A percentile compares a stretch with the other conserved stretches of the same genome.
These are phyloP conservation scores for Aspergillus bombycis DNA, from an alignment of 2,329 filamentous ascomycete genomes.

Conservation along the genomic window DNA sequence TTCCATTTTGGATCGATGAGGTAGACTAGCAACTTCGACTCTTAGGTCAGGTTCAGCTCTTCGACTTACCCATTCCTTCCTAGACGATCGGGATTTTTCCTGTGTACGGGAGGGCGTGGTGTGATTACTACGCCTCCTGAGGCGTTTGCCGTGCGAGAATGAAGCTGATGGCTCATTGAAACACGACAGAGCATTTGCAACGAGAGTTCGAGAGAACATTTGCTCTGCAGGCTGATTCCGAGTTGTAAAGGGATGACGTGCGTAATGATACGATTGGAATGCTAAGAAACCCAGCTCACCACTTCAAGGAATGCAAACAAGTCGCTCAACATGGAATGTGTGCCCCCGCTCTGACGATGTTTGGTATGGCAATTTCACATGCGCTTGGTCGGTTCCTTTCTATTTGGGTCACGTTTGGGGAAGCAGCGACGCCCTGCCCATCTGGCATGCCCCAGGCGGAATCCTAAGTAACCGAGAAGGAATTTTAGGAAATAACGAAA, in stretches of 20 bases:
- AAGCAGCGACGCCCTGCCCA: slow-evolving; percentile 1
- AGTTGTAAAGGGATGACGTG: slow-evolving; percentile 13
- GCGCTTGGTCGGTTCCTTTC: background rate
- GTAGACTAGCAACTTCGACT: slow-evolving; percentile 17
- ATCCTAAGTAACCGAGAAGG: background rate
- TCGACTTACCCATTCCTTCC: slow-evolving; percentile 18
- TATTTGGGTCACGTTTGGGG: background rate
- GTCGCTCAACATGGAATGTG: slow-evolving; percentile 20
- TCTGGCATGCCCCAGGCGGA: background rate
- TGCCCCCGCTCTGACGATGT: slow-evolving; percentile 8
- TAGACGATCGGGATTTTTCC: background rate
- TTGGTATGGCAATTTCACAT: slow-evolving; percentile 25
- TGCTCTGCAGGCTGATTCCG: background rate
- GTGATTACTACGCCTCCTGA: background rate
- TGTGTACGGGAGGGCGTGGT: background rate
- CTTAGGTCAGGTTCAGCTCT: slow-evolving; percentile 20
- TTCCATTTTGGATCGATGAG: slow-evolving; percentile 28
- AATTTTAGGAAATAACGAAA: background rate
- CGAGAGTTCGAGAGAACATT: slow-evolving; percentile 4
- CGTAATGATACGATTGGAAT: slow-evolving; percentile 26
- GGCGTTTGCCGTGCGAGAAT: slow-evolving; percentile 4
- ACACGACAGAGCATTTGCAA: slow-evolving; percentile 7
- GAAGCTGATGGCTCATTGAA: slow-evolving; percentile 5
- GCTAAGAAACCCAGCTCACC: slow-evolving; percentile 17
- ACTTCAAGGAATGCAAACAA: slow-evolving; percentile 25